Percentiles rank a stretch among this genome's conserved stretches.
These are phyloP conservation scores for Carex parvula DNA, from an alignment of 176 grass and related monocot genomes.

Conservation along the genomic window DNA sequence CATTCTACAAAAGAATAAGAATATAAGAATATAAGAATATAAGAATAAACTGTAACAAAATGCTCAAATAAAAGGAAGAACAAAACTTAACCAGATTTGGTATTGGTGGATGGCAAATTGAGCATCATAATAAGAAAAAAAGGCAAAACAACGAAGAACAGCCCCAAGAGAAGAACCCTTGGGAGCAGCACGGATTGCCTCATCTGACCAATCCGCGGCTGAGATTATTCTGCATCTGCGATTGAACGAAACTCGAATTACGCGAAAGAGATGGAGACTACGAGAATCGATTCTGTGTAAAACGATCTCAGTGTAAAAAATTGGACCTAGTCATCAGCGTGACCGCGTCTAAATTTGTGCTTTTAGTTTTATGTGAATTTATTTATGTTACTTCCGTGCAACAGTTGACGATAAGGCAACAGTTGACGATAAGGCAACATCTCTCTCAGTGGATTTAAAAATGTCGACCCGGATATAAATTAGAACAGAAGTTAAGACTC, in stretches of 20 bases:
- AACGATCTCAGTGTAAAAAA: background rate
- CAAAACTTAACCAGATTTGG: slow-evolving; percentile 8
- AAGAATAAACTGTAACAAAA: background rate
- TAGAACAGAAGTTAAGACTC: background rate
- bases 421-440: background rate
- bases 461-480: background rate
- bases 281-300: background rate
- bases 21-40: too few species aligned
- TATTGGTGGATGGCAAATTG: slow-evolving; percentile 20
- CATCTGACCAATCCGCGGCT: background rate
- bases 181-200: slow-evolving; percentile 1
- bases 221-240: background rate
- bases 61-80: background rate
- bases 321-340: background rate
- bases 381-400: background rate
- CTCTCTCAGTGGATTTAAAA: background rate
- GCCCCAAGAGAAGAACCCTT: slow-evolving; percentile 18
- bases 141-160: slow-evolving; percentile 18
- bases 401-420: background rate
- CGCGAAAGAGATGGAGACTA: background rate
- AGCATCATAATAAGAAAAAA: slow-evolving; percentile 18
- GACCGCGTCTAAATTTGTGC: background rate
- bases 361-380: background rate
- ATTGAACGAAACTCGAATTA: background rate
- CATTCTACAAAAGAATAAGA: too few species aligned